Percentiles rank a stretch among this genome's conserved stretches.
Evolutionary conservation across 768 basidiomycete genomes (phyloP).

Genomic region (Psilocybe subaeruginosa): DNA sequence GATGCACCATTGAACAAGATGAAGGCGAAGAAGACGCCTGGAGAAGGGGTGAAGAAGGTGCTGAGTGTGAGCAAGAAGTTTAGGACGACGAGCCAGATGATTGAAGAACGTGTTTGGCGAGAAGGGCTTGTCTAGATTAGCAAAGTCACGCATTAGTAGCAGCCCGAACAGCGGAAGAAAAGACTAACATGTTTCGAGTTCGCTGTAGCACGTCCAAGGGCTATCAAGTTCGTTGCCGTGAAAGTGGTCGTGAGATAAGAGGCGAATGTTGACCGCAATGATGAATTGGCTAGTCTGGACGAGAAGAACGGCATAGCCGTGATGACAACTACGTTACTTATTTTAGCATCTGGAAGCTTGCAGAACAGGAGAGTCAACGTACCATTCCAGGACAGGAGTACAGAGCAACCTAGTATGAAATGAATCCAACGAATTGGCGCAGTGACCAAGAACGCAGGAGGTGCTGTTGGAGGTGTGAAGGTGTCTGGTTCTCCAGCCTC

Average conservation of each 20-base stretch:
- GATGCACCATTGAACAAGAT: constrained; percentile 60
- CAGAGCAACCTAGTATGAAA: constrained; percentile 77
- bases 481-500: constrained; percentile 21
- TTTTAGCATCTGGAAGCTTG: neutral
- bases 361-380: constrained; percentile 21
- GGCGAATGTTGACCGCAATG: constrained; percentile 58
- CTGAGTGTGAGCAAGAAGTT: constrained; percentile 65
- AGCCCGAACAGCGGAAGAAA: neutral
- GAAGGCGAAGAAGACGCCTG: constrained; percentile 66
- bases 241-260: constrained; percentile 68
- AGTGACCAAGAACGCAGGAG: constrained; percentile 36
- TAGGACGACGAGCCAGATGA: constrained; percentile 54
- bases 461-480: constrained; percentile 24
- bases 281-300: constrained; percentile 64
- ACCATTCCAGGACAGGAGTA: constrained; percentile 93
- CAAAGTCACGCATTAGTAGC: neutral
- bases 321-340: constrained; percentile 65
- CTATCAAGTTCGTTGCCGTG: constrained; percentile 67
- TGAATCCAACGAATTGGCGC: constrained; percentile 61
- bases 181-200: constrained; percentile 66
- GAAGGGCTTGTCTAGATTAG: constrained; percentile 59
- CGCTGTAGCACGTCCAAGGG: constrained; percentile 74
- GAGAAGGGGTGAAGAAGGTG: constrained; percentile 57
- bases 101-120: constrained; percentile 53
- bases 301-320: constrained; percentile 85